Evolutionary conservation across 805 yeast genomes (phyloP).

Genomic region (Starmera pachycereana): DNA sequence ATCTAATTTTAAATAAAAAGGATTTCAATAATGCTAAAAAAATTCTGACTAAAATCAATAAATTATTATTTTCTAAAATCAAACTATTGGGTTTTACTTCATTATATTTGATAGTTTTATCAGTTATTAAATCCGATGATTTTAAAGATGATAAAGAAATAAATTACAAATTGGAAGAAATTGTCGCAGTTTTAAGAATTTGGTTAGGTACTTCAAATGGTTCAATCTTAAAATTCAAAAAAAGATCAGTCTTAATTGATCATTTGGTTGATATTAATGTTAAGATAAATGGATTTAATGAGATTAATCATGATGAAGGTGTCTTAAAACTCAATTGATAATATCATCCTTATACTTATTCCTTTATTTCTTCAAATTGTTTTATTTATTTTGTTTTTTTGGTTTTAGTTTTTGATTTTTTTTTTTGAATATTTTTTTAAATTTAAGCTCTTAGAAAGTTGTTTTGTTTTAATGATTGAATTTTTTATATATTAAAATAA

Average conservation of each 20-base stretch:
- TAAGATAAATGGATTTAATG: slow-evolving; percentile 16
- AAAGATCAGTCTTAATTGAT: slow-evolving; percentile 23
- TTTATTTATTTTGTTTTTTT: background rate
- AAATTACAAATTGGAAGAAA: slow-evolving; percentile 18
- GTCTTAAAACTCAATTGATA: background rate
- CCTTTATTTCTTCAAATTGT: background rate
- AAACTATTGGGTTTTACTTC: slow-evolving; percentile 22
- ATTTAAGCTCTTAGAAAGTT: background rate
- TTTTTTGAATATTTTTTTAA: background rate
- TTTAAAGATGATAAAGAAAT: slow-evolving; percentile 10
- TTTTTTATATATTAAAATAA: too few species aligned
- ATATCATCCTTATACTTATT: background rate
- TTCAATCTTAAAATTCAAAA: slow-evolving; percentile 16
- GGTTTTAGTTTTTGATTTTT: background rate
- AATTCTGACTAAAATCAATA: slow-evolving; percentile 16
- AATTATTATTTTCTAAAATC: slow-evolving; percentile 8
- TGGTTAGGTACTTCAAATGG: slow-evolving; percentile 25
- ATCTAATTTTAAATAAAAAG: slow-evolving; percentile 14
- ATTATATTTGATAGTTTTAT: slow-evolving; percentile 15
- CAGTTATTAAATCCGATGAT: slow-evolving; percentile 11
- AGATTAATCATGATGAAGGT: background rate
- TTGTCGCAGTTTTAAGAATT: slow-evolving; percentile 22
- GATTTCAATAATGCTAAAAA: slow-evolving; percentile 14
- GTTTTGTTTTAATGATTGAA: background rate
- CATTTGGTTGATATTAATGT: slow-evolving; percentile 18